These are phyloP conservation scores for Plenodomus lindquistii DNA, from an alignment of 2,329 filamentous ascomycete species.

Conservation along the genomic window DNA sequence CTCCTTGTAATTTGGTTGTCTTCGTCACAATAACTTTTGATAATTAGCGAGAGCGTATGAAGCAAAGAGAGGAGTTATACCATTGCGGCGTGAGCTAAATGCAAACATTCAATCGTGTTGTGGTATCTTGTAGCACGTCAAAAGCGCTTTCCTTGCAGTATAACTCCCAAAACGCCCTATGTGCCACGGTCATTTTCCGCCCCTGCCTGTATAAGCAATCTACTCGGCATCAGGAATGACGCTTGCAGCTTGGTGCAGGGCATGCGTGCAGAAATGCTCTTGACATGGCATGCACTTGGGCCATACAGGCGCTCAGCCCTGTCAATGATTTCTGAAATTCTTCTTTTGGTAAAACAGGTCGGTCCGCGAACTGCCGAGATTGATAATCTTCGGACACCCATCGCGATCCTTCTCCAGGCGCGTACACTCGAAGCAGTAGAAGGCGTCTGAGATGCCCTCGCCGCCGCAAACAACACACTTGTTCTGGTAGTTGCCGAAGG, in stretches of 20 bases:
- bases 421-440: constrained; percentile 99
- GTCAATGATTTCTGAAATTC: constrained; percentile 64
- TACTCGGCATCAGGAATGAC: too few species aligned
- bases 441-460: constrained; percentile 96
- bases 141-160: background rate
- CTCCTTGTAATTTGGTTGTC: too few species aligned
- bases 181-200: background rate
- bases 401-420: constrained; percentile 95
- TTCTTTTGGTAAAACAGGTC: constrained; percentile 84
- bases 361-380: constrained; percentile 91
- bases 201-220: too few species aligned
- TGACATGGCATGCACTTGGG: background rate
- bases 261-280: background rate
- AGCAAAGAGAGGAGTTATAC: background rate
- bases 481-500: constrained; percentile 99
- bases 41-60: background rate
- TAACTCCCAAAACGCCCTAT: background rate
- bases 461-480: constrained; percentile 99
- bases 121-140: background rate
- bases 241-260: too few species aligned
- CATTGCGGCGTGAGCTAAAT: too few species aligned
- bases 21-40: background rate
- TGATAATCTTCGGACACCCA: constrained; percentile 99
- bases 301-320: background rate
- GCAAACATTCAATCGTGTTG: background rate